Base-by-base conservation (phyloP, 257 asterid genomes). In the Prunella vulgaris region DNA sequence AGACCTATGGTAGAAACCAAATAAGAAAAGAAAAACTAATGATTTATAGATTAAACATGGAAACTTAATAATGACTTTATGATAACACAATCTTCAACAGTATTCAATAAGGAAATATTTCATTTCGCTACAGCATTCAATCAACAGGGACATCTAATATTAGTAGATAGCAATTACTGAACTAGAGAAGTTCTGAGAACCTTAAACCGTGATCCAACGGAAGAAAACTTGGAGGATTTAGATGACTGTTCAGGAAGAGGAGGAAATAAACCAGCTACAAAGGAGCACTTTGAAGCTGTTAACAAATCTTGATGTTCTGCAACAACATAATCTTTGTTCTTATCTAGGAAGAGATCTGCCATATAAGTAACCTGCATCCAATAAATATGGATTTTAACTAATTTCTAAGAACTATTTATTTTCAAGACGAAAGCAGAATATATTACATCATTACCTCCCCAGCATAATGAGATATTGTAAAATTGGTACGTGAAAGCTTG, bases 151-250 rank as follows among this genome's bases (percentile, higher is more conserved):
- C 30, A 46, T 74, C 13, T 21, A 44, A 51, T 14, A 58, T 21
- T 13, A n/a, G 28, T 2, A 24, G 54, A 32, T 56, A 49, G 65
- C 51, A 59, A 64, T 44, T 21, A 67, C 9, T n/a, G 13, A 21
- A n/a, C 33, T 44, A 71, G 44, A 70, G 48, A 35, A 49, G 97
- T 84, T n/a, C 65, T 66, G 32, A 71, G 33, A 80, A 91, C 99
- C 99, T 94, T 94, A 74, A 94, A 94, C 44, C 98, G 96, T 64
- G 99, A 85, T 27, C 97, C 97, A 5, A 91, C 88, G 63, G 97
- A 91, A 57, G 97, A 91, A 80, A 91, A 91, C 75, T 90, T 91
- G 79, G 97, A 91, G 10, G 96, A 87, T 65, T 88, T 91, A 3
- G 96, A 88, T 62, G 95, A 86, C 69, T 90, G 95, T 80, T 84